Evolutionary conservation across 179 eudicot species (phyloP).

Genomic region (Amaranthus tricolor): DNA sequence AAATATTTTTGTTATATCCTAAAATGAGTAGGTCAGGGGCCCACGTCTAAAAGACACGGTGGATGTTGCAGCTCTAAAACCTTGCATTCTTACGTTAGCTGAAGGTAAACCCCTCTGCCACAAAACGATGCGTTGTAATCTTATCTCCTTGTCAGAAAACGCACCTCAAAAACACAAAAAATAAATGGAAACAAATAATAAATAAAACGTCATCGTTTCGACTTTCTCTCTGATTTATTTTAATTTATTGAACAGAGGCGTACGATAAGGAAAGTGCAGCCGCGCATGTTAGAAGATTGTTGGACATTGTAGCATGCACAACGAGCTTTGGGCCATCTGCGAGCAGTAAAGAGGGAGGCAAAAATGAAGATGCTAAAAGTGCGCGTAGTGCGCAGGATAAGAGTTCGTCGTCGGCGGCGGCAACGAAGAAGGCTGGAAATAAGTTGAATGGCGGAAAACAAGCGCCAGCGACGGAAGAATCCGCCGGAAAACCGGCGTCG

Average conservation of each 20-base stretch:
- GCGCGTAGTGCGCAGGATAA: slow-evolving; percentile 45
- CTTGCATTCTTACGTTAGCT: slow-evolving; percentile 64
- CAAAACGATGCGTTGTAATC: slow-evolving; percentile 37
- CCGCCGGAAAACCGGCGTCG: slow-evolving; percentile 22
- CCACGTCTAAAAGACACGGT: slow-evolving; percentile 79
- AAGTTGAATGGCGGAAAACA: slow-evolving; percentile 29
- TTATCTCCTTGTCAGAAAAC: slow-evolving; percentile 20
- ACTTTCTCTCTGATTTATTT: neutral
- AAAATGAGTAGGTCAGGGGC: slow-evolving; percentile 71
- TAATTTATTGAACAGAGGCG: slow-evolving; percentile 49
- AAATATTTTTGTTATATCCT: slow-evolving; percentile 3
- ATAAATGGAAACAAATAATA: neutral
- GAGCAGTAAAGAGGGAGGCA: slow-evolving; percentile 30
- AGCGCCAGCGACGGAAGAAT: slow-evolving; percentile 33
- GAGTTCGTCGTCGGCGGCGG: slow-evolving; percentile 34
- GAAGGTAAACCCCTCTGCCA: slow-evolving; percentile 52
- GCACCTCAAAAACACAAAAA: neutral
- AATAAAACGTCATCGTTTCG: slow-evolving; percentile 12
- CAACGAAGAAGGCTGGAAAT: slow-evolving; percentile 55
- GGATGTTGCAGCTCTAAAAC: slow-evolving; percentile 91
- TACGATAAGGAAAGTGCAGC: slow-evolving; percentile 71
- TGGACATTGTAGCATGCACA: slow-evolving; percentile 95
- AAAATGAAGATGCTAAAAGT: slow-evolving; percentile 42
- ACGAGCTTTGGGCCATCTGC: slow-evolving; percentile 79
- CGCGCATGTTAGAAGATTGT: slow-evolving; percentile 79